phyloP scores from a whole-genome alignment of 2,329 filamentous ascomycete species.

The Sporothrix globosa region DNA sequence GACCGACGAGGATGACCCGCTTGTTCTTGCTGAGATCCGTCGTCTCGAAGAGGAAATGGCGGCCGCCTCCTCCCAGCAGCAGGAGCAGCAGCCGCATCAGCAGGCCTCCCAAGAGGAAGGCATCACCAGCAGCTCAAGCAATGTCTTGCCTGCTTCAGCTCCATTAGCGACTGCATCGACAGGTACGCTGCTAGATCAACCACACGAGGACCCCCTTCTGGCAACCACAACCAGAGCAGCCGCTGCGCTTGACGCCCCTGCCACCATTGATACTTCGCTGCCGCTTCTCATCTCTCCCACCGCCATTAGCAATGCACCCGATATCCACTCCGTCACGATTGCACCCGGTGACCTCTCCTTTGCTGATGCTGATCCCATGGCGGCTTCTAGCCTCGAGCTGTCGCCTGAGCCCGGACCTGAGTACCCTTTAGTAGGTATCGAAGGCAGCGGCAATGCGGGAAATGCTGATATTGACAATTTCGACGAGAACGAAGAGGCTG shows the following conservation, averaged over 20 bases:
- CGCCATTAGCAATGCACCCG: background rate
- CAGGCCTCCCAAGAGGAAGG: background rate
- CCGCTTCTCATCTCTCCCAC: constrained; percentile 22
- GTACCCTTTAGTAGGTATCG: background rate
- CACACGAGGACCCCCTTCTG: background rate
- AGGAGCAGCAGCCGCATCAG: constrained; percentile 1
- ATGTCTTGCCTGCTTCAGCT: background rate
- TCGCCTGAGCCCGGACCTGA: constrained; percentile 24
- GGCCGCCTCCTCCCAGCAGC: background rate
- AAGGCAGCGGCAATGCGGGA: background rate
- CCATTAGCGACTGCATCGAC: background rate
- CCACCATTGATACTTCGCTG: background rate
- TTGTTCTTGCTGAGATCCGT: background rate
- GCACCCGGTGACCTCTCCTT: constrained; percentile 16
- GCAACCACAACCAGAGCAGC: background rate
- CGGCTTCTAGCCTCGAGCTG: constrained; percentile 4
- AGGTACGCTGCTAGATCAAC: background rate
- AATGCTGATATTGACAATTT: background rate
- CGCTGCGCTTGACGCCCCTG: background rate
- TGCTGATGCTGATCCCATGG: constrained; percentile 2
- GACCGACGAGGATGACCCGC: constrained; percentile 12
- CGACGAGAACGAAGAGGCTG: background rate
- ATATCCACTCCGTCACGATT: constrained; percentile 1
- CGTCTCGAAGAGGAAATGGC: background rate
- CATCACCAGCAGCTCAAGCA: background rate